phyloP scores from a whole-genome alignment of 768 basidiomycete genomes.

The Scleroderma bovista region DNA sequence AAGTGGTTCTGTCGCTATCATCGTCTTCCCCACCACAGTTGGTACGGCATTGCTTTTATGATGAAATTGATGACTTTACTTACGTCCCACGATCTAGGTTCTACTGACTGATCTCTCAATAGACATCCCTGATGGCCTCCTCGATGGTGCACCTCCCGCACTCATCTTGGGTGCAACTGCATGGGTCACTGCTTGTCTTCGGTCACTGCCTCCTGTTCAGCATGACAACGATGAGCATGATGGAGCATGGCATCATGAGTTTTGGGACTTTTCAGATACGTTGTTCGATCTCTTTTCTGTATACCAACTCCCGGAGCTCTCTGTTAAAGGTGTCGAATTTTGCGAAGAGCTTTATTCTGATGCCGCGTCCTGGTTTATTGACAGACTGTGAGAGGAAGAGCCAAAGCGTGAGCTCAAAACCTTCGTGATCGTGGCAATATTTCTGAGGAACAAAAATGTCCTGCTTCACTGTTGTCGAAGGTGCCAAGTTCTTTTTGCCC shows the following conservation, averaged over 20 bases:
- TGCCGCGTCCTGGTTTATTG: no score
- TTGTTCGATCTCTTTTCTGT: neutral
- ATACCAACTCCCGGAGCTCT: neutral
- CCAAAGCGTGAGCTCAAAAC: neutral
- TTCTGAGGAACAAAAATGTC: neutral
- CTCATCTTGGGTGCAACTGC: neutral
- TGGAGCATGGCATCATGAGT: neutral
- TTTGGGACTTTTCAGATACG: no score
- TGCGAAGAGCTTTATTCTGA: neutral
- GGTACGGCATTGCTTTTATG: no score
- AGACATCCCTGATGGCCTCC: neutral
- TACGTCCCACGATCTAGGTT: slow-evolving; percentile 10
- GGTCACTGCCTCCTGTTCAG: neutral
- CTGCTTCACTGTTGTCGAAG: neutral
- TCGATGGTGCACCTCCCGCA: slow-evolving; percentile 6
- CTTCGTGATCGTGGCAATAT: neutral
- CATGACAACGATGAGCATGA: neutral
- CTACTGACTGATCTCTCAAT: slow-evolving; percentile 24
- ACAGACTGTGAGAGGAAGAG: neutral
- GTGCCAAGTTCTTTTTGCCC: neutral
- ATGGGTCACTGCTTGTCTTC: neutral
- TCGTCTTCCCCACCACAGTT: no score
- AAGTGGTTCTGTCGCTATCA: no score
- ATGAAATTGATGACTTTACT: no score
- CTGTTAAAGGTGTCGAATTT: neutral